Evolutionary conservation across 352 stramenopile species (phyloP), one percentile per base, ranked within the genome.

Genomic region (Pythium vanterpoolii): DNA sequence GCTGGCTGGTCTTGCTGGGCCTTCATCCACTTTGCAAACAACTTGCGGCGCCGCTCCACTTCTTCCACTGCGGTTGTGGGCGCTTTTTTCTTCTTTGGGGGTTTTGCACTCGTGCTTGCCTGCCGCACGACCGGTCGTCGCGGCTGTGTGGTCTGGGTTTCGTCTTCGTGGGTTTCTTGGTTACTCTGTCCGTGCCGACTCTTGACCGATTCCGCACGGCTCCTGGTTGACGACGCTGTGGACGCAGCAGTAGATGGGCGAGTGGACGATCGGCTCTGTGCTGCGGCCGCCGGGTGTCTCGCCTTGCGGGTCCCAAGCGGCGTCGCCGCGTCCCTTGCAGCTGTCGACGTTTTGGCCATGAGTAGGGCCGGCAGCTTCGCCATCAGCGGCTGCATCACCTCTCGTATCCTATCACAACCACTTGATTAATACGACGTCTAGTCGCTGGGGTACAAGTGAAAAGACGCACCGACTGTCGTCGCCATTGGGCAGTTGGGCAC

Each of bases 11-110:
- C 62, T 54, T 58, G 49, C 38, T 55, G 23, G 8, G 66, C 55
- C 54, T 87, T 85, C 27, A 89, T 77, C 80, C 83, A 92, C 51
- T 69, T 90, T 2, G 80, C 72, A 57, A 90, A 90, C 72, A 90
- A 81, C 28, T 78, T 72, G 54, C 87, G 87, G 21, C 79, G 80
- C 26, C 80, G 83, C 50, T 89, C 70, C 4, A 88, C 76, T 21
- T 87, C 72, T 42, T 86, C 74, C 10, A 88, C 59, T 13, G 78
- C 73, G 2, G 68, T 74, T 2, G 73, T 45, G 18, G 61, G 61
- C 10, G 60, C 72, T 30, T 75, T 82, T 77, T 76, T 51, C 83
- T 89, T 53, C 34, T 81, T 60, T 16, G 60, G 53, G 23, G 24
- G 24, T n/a, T 47, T 66, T n/a, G 49, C 8, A 42, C 34, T 66